A percentile compares a stretch with the other conserved stretches of the same genome.
Conservation (phyloP, 1,284 basidiomycete species). For the Anthracocystis panici-leucophaei region DNA sequence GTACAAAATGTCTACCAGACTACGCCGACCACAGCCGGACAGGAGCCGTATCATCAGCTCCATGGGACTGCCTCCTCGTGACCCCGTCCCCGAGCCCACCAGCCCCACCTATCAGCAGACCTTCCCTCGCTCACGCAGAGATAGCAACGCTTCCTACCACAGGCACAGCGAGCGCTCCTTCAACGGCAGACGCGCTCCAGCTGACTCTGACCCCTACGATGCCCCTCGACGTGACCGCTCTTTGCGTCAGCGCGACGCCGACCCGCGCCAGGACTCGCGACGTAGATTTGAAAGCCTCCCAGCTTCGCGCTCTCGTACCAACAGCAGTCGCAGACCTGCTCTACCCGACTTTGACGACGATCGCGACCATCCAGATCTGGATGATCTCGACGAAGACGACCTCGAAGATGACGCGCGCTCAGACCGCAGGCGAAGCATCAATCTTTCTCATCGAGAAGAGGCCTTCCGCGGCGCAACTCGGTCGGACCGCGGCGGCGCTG, state of each 20-base stretch:
- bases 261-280: constrained; percentile 19
- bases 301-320: constrained; percentile 16
- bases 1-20: constrained; percentile 27
- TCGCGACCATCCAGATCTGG: constrained; percentile 23
- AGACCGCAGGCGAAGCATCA: constrained; percentile 20
- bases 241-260: constrained; percentile 18
- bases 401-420: constrained; percentile 16
- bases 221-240: constrained; percentile 16
- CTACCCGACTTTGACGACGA: constrained; percentile 26
- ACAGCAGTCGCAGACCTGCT: constrained; percentile 25
- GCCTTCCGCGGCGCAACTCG: background rate
- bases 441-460: constrained; percentile 9
- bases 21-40: constrained; percentile 36
- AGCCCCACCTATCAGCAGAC: constrained; percentile 30
- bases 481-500: constrained; percentile 21
- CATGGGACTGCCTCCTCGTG: constrained; percentile 46
- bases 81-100: constrained; percentile 27
- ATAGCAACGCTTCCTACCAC: constrained; percentile 16
- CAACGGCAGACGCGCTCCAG: constrained; percentile 19
- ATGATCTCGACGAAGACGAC: constrained; percentile 33
- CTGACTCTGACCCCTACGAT: constrained; percentile 12
- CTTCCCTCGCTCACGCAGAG: constrained; percentile 34
- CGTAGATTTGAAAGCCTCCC: constrained; percentile 32
- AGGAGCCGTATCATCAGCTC: constrained; percentile 40
- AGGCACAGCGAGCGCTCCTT: constrained; percentile 41